Conservation (phyloP, 2,329 filamentous ascomycete species). For the Colletotrichum siamense region DNA sequence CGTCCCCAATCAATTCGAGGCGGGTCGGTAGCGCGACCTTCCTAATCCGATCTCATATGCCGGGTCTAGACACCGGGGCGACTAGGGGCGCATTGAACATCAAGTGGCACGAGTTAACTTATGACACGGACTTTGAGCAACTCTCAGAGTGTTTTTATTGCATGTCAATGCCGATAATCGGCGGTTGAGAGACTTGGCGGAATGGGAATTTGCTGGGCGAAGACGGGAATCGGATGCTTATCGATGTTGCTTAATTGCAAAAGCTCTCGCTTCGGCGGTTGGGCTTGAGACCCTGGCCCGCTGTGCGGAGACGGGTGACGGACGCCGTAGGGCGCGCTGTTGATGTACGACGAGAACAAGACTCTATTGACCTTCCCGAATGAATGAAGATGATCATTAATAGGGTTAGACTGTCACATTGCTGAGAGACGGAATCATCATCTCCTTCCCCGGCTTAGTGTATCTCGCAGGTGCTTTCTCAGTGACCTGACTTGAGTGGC, state of each 20-base stretch:
- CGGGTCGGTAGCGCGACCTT: not conserved
- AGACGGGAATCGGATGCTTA: not conserved
- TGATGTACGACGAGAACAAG: not conserved
- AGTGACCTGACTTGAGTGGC: too few relatives aligned
- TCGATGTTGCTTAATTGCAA: not conserved
- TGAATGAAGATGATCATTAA: not conserved
- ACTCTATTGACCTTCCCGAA: not conserved
- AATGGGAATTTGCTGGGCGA: not conserved
- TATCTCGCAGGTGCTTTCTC: not conserved
- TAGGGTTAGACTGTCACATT: not conserved
- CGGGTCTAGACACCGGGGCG: not conserved
- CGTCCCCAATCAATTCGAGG: not conserved
- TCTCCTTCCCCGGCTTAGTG: not conserved
- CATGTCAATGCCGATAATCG: not conserved
- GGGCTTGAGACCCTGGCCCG: not conserved
- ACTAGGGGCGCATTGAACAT: not conserved
- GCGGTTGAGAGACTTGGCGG: not conserved
- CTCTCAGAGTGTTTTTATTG: not conserved
- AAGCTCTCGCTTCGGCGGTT: not conserved
- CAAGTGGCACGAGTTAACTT: not conserved
- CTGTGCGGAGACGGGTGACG: not conserved
- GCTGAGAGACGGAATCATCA: accelerated
- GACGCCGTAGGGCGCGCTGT: not conserved
- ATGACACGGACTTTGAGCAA: not conserved
- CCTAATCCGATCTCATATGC: constrained; percentile 8